phyloP scores from a whole-genome alignment of 2,329 filamentous ascomycete species.

The Claviceps sp. region DNA sequence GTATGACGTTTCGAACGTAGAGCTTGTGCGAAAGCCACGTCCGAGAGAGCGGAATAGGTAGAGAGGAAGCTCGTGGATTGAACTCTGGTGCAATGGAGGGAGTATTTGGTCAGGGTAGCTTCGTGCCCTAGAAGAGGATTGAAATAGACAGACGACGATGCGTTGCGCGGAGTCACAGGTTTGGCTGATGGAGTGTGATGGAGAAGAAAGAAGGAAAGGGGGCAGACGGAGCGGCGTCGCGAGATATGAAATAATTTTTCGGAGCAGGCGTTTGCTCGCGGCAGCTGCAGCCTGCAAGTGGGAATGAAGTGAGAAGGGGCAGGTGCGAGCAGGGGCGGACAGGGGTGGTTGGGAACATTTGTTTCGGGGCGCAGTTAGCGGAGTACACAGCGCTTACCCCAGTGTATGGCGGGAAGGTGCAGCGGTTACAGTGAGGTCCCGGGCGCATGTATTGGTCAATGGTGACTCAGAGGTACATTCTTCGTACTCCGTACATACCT shows the following conservation, averaged over 20 bases:
- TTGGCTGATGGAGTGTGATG: conserved; percentile 31
- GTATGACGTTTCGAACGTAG: conserved; percentile 27
- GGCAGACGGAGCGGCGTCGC: conserved; percentile 15
- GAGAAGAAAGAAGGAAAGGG: conserved; percentile 19
- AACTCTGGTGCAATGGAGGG: conserved; percentile 60
- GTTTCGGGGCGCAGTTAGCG: no score
- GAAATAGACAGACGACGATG: conserved; percentile 31
- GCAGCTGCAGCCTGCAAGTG: conserved; percentile 4
- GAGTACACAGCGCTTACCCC: no score
- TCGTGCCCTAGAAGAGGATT: conserved; percentile 63
- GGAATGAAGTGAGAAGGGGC: background rate
- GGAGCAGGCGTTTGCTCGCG: conserved; percentile 7
- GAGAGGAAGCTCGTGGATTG: conserved; percentile 28
- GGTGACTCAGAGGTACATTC: no score
- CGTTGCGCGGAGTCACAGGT: conserved; percentile 34
- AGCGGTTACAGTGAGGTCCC: no score
- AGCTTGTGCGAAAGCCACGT: conserved; percentile 27
- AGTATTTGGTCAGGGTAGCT: conserved; percentile 61
- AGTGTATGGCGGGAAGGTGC: no score
- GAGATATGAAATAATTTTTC: conserved; percentile 28
- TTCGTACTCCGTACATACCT: no score
- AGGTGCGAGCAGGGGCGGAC: background rate
- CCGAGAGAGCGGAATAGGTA: conserved; percentile 21
- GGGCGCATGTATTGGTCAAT: no score
- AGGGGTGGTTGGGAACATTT: background rate